These are phyloP conservation scores for Tricholoma terreum DNA, from an alignment of 768 basidiomycete species.

Conservation along the genomic window DNA sequence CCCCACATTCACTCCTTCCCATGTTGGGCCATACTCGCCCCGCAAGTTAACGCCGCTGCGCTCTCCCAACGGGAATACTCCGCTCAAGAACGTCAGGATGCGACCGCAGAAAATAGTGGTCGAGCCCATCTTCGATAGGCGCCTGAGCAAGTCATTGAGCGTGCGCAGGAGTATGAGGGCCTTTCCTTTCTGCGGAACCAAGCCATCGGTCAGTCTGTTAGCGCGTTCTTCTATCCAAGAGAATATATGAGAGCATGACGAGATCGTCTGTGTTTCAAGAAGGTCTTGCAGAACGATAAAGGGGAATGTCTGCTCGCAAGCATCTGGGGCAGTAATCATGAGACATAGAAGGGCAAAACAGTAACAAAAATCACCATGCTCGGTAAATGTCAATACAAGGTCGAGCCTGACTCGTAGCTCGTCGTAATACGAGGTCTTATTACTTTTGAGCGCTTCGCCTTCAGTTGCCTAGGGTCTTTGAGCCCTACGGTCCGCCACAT, in stretches of 20 bases:
- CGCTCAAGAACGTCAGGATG: slow-evolving; percentile 82
- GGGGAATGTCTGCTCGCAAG: slow-evolving; percentile 73
- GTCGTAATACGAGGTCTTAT: slow-evolving; percentile 55
- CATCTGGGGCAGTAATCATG: slow-evolving; percentile 42
- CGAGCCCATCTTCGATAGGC: slow-evolving; percentile 81
- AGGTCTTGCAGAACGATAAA: slow-evolving; percentile 76
- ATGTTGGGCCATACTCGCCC: slow-evolving; percentile 79
- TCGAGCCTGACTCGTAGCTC: slow-evolving; percentile 64
- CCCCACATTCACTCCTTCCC: slow-evolving; percentile 60
- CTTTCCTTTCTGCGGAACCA: slow-evolving; percentile 86
- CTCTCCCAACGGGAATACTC: slow-evolving; percentile 84
- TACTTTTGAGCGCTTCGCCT: slow-evolving; percentile 57
- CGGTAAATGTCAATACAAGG: slow-evolving; percentile 71
- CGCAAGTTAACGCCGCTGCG: slow-evolving; percentile 89
- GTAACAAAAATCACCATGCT: slow-evolving; percentile 49
- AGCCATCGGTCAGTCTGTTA: slow-evolving; percentile 64
- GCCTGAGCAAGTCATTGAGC: slow-evolving; percentile 81
- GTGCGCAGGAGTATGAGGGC: slow-evolving; percentile 81
- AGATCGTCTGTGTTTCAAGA: slow-evolving; percentile 81
- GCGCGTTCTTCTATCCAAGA: slow-evolving; percentile 82
- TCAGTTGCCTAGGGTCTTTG: slow-evolving; percentile 52
- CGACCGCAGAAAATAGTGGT: slow-evolving; percentile 88
- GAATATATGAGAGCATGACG: slow-evolving; percentile 83
- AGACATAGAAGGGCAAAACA: neutral
- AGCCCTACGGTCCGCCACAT: neutral